Conservation (phyloP, 768 basidiomycete genomes). For the Tulasnella sp. region DNA sequence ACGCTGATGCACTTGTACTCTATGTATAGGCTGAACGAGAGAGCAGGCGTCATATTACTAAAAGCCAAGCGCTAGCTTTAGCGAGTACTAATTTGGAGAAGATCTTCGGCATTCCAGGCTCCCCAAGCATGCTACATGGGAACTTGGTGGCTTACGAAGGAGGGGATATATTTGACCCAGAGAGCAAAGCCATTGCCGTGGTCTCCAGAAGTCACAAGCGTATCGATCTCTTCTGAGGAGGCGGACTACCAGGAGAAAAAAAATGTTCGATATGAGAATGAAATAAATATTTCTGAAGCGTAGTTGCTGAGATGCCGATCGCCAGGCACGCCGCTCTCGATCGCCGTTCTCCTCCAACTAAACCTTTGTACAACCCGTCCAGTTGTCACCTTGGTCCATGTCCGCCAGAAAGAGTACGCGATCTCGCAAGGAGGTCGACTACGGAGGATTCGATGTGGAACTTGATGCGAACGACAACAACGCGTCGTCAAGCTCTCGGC, state of each 20-base stretch:
- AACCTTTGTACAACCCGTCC: not conserved
- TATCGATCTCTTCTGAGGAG: conserved; percentile 3
- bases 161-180: conserved; percentile 35
- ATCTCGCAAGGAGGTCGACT: not conserved
- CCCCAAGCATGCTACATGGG: conserved; percentile 22
- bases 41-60: conserved; percentile 30
- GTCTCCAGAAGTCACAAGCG: conserved; percentile 1
- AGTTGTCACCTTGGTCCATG: not conserved
- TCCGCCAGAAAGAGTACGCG: not conserved
- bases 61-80: conserved; percentile 40
- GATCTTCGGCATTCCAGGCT: conserved; percentile 35
- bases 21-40: conserved; percentile 32
- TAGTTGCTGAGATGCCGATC: not conserved
- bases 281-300: not conserved
- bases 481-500: not conserved
- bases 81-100: conserved; percentile 45
- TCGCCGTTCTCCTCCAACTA: not conserved
- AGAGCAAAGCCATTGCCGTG: conserved; percentile 14
- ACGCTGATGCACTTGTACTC: conserved; percentile 21
- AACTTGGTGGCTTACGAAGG: conserved; percentile 50
- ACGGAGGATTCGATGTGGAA: conserved; percentile 1
- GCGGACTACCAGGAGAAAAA: too few species aligned
- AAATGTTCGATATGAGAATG: too few species aligned
- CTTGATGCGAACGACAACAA: not conserved
- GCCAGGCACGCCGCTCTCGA: not conserved